A percentile compares a stretch with the other conserved stretches of the same genome.
These are phyloP conservation scores for Candida xiaguanensis DNA, from an alignment of 805 yeast genomes.

Conservation along the genomic window DNA sequence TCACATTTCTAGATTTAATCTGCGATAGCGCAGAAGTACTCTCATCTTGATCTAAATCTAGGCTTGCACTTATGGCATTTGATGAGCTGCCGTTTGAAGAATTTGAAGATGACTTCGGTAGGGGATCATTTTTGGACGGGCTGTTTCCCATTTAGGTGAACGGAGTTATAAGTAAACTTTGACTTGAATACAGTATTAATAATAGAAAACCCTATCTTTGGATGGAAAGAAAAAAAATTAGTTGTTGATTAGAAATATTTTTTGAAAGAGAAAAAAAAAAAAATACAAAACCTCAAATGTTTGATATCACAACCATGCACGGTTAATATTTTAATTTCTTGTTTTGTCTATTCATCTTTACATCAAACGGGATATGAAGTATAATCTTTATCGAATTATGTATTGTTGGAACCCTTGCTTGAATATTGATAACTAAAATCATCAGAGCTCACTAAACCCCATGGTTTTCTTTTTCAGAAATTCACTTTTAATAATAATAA, in stretches of 20 bases:
- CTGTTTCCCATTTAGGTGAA: slow-evolving; percentile 52
- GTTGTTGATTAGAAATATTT: not conserved
- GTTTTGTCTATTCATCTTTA: no score
- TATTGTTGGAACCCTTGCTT: no score
- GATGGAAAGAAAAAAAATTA: not conserved
- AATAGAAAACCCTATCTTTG: not conserved
- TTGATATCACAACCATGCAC: no score
- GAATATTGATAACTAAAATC: no score
- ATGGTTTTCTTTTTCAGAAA: no score
- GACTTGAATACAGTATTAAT: not conserved
- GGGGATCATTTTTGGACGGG: slow-evolving; percentile 56
- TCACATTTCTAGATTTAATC: slow-evolving; percentile 8
- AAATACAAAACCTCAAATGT: no score
- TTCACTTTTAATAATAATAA: no score
- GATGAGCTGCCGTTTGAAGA: slow-evolving; percentile 15
- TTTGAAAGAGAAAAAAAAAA: no score
- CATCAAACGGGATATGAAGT: no score
- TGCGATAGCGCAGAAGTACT: slow-evolving; percentile 41
- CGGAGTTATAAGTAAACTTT: not conserved
- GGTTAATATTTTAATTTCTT: no score
- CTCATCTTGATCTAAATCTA: slow-evolving; percentile 37
- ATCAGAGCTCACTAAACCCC: no score
- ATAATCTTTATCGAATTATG: no score
- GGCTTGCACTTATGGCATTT: slow-evolving; percentile 26
- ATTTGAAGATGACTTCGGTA: slow-evolving; percentile 38